These are phyloP conservation scores for Chytriomyces sp. DNA, from an alignment of 192 early-diverging fungal genomes.

Conservation along the genomic window DNA sequence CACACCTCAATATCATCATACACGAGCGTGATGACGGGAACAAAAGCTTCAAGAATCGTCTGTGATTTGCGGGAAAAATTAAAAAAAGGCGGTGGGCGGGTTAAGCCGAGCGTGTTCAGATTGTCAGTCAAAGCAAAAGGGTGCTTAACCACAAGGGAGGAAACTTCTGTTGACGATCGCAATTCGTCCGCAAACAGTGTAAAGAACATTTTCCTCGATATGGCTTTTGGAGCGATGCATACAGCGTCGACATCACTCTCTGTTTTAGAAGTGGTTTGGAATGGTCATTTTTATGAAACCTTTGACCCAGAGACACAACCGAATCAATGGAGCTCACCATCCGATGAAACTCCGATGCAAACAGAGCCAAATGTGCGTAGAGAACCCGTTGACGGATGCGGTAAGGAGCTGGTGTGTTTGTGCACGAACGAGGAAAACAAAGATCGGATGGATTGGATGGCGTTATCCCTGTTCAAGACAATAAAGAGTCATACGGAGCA, in stretches of 20 bases:
- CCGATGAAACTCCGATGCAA: neutral
- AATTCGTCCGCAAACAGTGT: constrained; percentile 81
- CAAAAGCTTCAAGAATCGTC: constrained; percentile 85
- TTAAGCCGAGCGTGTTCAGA: no score
- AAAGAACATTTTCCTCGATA: constrained; percentile 91
- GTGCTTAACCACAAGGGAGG: constrained; percentile 62
- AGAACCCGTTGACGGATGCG: neutral
- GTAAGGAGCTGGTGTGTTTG: no score
- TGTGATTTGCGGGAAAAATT: no score
- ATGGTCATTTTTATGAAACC: neutral
- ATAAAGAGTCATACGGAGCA: no score
- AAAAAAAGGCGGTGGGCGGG: no score
- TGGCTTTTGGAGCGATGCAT: constrained; percentile 88
- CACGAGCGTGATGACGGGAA: constrained; percentile 92
- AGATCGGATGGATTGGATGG: no score
- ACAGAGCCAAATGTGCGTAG: neutral
- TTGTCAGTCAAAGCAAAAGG: no score
- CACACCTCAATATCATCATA: constrained; percentile 83
- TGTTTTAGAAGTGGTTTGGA: constrained; percentile 23
- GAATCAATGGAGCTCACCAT: neutral
- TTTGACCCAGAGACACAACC: neutral
- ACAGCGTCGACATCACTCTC: constrained; percentile 96
- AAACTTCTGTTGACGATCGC: constrained; percentile 76
- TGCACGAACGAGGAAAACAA: no score
- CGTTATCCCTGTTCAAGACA: no score